phyloP scores from a whole-genome alignment of 441 rosid genomes.

The Populus trichocarpa region DNA sequence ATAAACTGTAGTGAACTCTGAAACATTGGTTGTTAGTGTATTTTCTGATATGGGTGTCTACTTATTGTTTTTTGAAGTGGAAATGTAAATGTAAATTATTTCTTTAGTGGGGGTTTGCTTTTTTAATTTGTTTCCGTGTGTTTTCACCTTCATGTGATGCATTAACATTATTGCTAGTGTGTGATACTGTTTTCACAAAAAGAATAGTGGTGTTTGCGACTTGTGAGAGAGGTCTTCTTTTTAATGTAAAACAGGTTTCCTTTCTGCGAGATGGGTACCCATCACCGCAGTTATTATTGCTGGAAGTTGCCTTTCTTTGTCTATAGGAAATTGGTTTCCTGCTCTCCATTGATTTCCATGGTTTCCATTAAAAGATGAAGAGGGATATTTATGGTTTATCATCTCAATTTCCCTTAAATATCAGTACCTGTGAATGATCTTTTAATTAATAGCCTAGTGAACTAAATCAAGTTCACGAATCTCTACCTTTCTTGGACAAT shows the following conservation, averaged over 20 bases:
- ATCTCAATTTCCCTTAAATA: constrained; percentile 2
- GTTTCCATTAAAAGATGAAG: not conserved
- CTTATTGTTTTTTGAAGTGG: not conserved
- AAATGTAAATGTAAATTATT: not conserved
- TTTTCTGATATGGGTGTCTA: not conserved
- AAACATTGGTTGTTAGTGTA: not conserved
- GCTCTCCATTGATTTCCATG: not conserved
- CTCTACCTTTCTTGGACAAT: not conserved
- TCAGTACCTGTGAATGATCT: not conserved
- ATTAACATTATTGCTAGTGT: not conserved
- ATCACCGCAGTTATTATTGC: constrained; percentile 20
- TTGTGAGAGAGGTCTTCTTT: constrained; percentile 14
- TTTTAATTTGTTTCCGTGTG: constrained; percentile 6
- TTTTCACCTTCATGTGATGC: constrained; percentile 18
- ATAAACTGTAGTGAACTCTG: not conserved
- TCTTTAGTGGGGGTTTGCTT: constrained; percentile 6
- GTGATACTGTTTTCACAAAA: constrained; percentile 8
- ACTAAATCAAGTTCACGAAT: not conserved
- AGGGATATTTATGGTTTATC: not conserved
- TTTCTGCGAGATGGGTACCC: constrained; percentile 21
- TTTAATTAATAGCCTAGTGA: not conserved
- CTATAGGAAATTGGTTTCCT: not conserved
- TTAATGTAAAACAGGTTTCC: constrained; percentile 15
- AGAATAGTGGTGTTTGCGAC: constrained; percentile 3
- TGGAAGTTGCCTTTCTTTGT: constrained; percentile 18